These are phyloP conservation scores for Thinopyrum obtusiflorum DNA, from an alignment of 202 grass and related monocot genomes.

Conservation along the genomic window DNA sequence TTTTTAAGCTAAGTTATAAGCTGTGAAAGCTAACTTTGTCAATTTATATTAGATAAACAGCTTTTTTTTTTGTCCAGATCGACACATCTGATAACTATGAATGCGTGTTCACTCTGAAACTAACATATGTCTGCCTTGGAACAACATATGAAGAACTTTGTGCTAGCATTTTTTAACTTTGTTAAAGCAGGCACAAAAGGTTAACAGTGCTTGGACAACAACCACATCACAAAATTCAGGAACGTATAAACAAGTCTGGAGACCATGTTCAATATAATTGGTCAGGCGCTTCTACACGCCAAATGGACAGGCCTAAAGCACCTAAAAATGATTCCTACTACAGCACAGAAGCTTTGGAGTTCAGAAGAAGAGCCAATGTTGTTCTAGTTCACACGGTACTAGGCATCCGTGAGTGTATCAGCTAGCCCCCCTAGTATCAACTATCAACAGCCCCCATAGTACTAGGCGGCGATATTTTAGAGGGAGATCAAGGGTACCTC, in stretches of 20 bases:
- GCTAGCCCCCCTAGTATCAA: too few relatives aligned
- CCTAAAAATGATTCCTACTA: slow-evolving; percentile 36
- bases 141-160: not conserved
- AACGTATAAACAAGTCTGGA: not conserved
- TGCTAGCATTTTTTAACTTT: slow-evolving; percentile 5
- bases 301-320: not conserved
- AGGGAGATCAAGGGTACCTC: too few relatives aligned
- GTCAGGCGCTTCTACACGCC: not conserved
- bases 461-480: too few relatives aligned
- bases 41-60: not conserved
- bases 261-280: too few relatives aligned
- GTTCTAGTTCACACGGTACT: too few relatives aligned
- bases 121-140: not conserved
- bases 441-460: too few relatives aligned
- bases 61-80: not conserved
- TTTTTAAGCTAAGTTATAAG: slow-evolving; percentile 24
- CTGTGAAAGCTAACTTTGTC: not conserved
- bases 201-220: not conserved
- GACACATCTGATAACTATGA: not conserved
- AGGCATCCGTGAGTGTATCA: too few relatives aligned
- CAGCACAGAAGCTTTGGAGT: not conserved
- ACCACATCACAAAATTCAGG: not conserved
- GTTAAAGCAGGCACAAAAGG: slow-evolving; percentile 18
- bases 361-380: not conserved
- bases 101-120: not conserved